Evolutionary conservation across 352 stramenopile genomes (phyloP), one percentile per base, ranked within the genome.

Genomic region (Phytophthora tentaculata): DNA sequence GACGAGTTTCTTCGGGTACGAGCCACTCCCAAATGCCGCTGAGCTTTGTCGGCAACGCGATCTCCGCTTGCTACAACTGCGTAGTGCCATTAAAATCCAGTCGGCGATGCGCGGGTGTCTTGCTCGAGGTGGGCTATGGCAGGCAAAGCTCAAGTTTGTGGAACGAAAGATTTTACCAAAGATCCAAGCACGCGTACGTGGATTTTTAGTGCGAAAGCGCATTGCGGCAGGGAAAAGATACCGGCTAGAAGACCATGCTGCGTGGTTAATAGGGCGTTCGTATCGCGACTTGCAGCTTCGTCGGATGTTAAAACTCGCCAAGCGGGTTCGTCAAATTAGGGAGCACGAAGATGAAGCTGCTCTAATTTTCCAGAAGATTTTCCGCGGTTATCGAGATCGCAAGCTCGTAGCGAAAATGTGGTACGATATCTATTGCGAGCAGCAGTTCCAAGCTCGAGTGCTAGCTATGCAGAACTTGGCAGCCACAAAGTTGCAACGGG

Each of bases 1-100:
- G 3, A 79, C 64, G n/a, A 79, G 61, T 14, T 96, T 93, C 62
- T 90, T 96, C 44, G 91, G 90, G n/a, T 95, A 92, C 47, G 82
- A 95, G 58, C 89, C 90, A 7, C 73, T 95, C 3, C 87, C 88
- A 8, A 91, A 97, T 54, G 91, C 91, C 26, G 67, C 83, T 5
- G 80, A 94, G 53, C 71, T 97, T 14, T 90, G 84, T 32, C 64
- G 63, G 2, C 69, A 91, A 48, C 83, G 87, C 7, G 88, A 97
- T 37, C 73, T 64, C 2, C 73, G 74, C 4, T 44, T 83, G 6
- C 61, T 85, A 0, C 58, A 91, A 51, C 20, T 79, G 24, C 71
- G 55, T 39, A 84, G 88, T 41, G 81, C 84, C 0, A 70, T 92
- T 39, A 75, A 80, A 57, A 92, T 97, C 56, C 91, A 98, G 56